Conservation (phyloP, 805 yeast species). For the Myxozyma neotropica region DNA sequence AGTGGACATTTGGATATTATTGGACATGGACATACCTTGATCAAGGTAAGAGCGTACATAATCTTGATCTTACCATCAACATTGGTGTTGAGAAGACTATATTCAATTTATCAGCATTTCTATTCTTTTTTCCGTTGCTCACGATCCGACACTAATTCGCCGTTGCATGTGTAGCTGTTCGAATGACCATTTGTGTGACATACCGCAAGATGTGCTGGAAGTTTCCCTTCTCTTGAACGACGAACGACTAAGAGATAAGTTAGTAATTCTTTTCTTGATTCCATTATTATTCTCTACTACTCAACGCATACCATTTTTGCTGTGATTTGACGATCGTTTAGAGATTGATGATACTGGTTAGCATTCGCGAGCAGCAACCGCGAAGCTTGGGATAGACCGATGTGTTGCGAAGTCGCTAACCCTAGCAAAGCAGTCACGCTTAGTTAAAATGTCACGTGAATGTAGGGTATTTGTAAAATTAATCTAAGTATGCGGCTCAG, state of each 20-base stretch:
- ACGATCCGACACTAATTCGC: too few relatives aligned
- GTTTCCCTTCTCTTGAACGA: conserved; percentile 98
- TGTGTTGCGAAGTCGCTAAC: too few relatives aligned
- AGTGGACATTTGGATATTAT: too few relatives aligned
- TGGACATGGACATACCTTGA: conserved; percentile 45
- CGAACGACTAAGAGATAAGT: conserved; percentile 69
- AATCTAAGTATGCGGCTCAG: too few relatives aligned
- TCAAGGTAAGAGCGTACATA: conserved; percentile 99
- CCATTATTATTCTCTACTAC: background rate
- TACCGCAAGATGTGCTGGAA: conserved; percentile 99
- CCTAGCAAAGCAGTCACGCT: too few relatives aligned
- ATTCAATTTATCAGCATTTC: conserved; percentile 26
- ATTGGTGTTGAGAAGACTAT: conserved; percentile 98
- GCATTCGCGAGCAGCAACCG: background rate
- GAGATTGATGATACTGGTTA: background rate
- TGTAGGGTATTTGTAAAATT: too few relatives aligned
- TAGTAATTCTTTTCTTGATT: background rate
- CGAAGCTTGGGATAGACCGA: too few relatives aligned
- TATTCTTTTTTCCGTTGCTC: background rate
- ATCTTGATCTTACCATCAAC: conserved; percentile 99
- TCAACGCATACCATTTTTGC: background rate
- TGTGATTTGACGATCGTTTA: background rate
- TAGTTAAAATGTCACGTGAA: too few relatives aligned
- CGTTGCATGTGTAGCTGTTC: too few relatives aligned
- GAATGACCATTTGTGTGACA: conserved; percentile 45